Conservation (phyloP, 164 flowering plant genomes). For the Stephania yunnanensis region DNA sequence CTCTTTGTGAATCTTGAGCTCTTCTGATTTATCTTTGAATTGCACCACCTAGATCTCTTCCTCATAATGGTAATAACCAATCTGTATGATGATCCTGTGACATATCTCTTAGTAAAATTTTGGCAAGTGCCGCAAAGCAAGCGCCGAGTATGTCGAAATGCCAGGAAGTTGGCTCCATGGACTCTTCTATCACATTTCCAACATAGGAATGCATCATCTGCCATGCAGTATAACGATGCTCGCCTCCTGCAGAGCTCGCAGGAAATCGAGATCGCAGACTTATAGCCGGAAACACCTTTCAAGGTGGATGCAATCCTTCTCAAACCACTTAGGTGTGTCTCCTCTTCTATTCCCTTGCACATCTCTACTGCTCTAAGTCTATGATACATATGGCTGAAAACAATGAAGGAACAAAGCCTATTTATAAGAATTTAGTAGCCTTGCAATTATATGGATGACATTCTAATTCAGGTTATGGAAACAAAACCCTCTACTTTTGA, state of each 20-base stretch:
- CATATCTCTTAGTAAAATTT: conserved; percentile 31
- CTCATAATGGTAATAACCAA: conserved; percentile 26
- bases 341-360: conserved; percentile 42
- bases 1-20: conserved; percentile 8
- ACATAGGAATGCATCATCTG: conserved; percentile 58
- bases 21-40: conserved; percentile 7
- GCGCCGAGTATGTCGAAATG: conserved; percentile 46
- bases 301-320: background rate
- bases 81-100: conserved; percentile 32
- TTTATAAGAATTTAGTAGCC: conserved; percentile 8
- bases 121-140: conserved; percentile 40
- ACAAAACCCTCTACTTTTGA: conserved; percentile 6
- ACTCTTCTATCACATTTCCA: conserved; percentile 43
- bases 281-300: background rate
- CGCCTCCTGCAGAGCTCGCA: conserved; percentile 42
- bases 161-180: conserved; percentile 56
- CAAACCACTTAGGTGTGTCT: conserved; percentile 8
- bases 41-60: conserved; percentile 13
- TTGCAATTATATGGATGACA: background rate
- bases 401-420: conserved; percentile 4
- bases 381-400: background rate
- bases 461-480: conserved; percentile 7
- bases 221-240: conserved; percentile 50
- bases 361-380: conserved; percentile 13
- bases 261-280: conserved; percentile 1